Percentiles rank a stretch among this genome's conserved stretches.
These are phyloP conservation scores for Arthrinium puccinioides DNA, from an alignment of 2,329 filamentous ascomycete genomes.

Conservation along the genomic window DNA sequence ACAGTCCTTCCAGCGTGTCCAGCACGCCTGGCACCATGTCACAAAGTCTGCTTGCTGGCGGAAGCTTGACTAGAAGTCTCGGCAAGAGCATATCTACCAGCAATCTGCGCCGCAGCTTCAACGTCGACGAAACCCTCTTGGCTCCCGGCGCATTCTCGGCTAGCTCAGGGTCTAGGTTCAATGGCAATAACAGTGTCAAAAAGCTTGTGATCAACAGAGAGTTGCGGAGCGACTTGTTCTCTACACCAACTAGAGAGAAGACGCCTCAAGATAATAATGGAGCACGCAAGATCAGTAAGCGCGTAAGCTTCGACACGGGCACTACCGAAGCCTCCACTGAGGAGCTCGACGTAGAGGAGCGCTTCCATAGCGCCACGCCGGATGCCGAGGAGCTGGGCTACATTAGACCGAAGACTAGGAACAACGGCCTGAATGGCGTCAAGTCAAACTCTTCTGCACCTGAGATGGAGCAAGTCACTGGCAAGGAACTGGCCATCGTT, in stretches of 20 bases:
- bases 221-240: constrained; percentile 67
- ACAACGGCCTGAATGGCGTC: constrained; percentile 35
- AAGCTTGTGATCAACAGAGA: constrained; percentile 88
- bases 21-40: constrained; percentile 64
- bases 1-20: constrained; percentile 56
- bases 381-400: constrained; percentile 53
- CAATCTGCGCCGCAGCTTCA: constrained; percentile 76
- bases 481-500: constrained; percentile 72
- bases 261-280: constrained; percentile 32
- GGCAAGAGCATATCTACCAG: constrained; percentile 85
- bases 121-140: constrained; percentile 77
- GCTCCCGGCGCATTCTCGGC: constrained; percentile 78
- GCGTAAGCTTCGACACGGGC: constrained; percentile 83
- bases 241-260: constrained; percentile 50
- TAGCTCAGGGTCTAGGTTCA: constrained; percentile 55
- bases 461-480: constrained; percentile 66
- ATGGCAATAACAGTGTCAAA: constrained; percentile 69
- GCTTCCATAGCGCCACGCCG: constrained; percentile 38
- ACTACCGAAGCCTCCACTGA: constrained; percentile 24
- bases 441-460: constrained; percentile 34
- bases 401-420: constrained; percentile 43
- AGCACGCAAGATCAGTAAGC: constrained; percentile 62
- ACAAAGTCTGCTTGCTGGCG: constrained; percentile 55
- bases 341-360: constrained; percentile 36
- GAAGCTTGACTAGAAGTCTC: constrained; percentile 64